Evolutionary conservation across 1,284 basidiomycete species (phyloP).

Genomic region (Ustanciosporium gigantosporum): DNA sequence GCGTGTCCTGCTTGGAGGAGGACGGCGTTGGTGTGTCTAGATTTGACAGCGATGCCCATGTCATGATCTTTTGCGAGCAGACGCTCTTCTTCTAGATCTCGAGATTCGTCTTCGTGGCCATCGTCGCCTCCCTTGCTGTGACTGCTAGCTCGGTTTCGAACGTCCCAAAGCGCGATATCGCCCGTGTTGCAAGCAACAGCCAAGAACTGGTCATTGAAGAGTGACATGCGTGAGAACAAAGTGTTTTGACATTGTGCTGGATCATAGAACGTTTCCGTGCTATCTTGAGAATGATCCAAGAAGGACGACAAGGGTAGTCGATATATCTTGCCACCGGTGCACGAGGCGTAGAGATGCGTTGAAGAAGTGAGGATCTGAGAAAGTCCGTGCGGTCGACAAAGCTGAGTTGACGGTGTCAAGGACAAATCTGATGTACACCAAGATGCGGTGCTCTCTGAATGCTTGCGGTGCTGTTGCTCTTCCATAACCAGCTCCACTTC

Average conservation of each 20-base stretch:
- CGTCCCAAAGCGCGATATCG: constrained; percentile 54
- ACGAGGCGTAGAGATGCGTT: constrained; percentile 42
- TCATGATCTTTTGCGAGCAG: constrained; percentile 5
- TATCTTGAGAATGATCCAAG: constrained; percentile 6
- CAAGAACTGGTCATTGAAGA: constrained; percentile 51
- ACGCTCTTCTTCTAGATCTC: constrained; percentile 19
- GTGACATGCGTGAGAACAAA: constrained; percentile 53
- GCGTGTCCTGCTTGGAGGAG: constrained; percentile 15
- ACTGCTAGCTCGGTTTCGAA: not conserved
- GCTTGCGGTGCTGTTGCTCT: not conserved
- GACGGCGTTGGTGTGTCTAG: constrained; percentile 7
- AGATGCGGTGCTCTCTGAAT: not conserved
- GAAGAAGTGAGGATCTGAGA: constrained; percentile 45
- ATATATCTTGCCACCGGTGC: constrained; percentile 55
- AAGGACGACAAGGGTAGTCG: constrained; percentile 21
- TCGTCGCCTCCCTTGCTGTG: not conserved
- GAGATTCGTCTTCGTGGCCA: not conserved
- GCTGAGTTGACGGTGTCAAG: constrained; percentile 4
- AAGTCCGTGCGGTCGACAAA: constrained; percentile 50
- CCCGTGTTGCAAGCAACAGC: constrained; percentile 57
- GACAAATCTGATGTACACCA: constrained; percentile 38
- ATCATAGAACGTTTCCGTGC: constrained; percentile 28
- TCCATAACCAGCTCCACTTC: constrained; percentile 1
- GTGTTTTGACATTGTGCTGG: constrained; percentile 52
- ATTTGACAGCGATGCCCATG: constrained; percentile 13